Percentiles rank a stretch among this genome's conserved stretches.
phyloP scores from a whole-genome alignment of 495 filamentous ascomycete genomes.

The Neurospora africana region DNA sequence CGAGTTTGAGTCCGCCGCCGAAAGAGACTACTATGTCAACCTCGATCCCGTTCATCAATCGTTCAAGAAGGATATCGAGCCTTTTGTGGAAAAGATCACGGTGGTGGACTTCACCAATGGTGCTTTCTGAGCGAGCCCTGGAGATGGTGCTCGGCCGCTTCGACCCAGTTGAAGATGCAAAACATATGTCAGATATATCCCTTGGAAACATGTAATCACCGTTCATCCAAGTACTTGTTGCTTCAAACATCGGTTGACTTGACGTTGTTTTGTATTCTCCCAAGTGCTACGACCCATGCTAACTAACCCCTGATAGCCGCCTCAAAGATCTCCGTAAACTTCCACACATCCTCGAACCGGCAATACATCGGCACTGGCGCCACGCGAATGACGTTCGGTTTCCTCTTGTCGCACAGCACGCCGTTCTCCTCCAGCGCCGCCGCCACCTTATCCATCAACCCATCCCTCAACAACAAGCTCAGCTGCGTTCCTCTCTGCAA shows the following conservation, averaged over 20 bases:
- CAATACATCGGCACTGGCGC: constrained; percentile 86
- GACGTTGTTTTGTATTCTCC: not conserved
- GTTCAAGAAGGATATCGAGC: constrained; percentile 30
- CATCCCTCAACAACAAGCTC: constrained; percentile 55
- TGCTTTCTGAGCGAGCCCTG: constrained; percentile 15
- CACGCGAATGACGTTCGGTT: constrained; percentile 77
- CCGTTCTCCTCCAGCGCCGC: constrained; percentile 52
- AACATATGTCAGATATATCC: not conserved
- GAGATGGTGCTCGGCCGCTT: not conserved
- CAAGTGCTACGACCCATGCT: not conserved
- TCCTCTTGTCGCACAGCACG: constrained; percentile 74
- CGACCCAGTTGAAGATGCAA: not conserved
- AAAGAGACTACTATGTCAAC: constrained; percentile 46
- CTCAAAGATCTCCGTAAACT: constrained; percentile 53
- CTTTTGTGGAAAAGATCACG: constrained; percentile 26
- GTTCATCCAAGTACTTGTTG: not conserved
- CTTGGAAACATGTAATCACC: not conserved
- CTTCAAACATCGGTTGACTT: not conserved
- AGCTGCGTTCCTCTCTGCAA: constrained; percentile 72
- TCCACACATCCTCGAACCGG: constrained; percentile 65
- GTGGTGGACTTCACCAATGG: constrained; percentile 37
- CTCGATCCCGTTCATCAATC: constrained; percentile 39
- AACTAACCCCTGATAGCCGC: constrained; percentile 25
- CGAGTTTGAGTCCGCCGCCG: constrained; percentile 47
- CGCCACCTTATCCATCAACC: constrained; percentile 58